A percentile compares a stretch with the other conserved stretches of the same genome.
These are phyloP conservation scores for Saccharomycopsis amapae DNA, from an alignment of 805 yeast species.

Conservation along the genomic window DNA sequence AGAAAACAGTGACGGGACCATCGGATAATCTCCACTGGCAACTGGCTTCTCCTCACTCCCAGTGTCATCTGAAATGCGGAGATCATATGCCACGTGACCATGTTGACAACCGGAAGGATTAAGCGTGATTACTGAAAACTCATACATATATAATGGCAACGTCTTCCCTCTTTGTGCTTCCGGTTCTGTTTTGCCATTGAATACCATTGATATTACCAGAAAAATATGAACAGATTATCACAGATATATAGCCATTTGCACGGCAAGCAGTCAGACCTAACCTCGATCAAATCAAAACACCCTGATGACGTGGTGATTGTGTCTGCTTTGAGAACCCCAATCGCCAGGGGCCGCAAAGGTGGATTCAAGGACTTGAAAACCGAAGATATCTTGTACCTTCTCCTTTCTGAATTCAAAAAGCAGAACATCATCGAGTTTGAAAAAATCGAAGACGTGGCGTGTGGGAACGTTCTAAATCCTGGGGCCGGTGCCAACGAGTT, in stretches of 20 bases:
- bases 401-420: slow-evolving; percentile 55
- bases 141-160: too few species aligned
- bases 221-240: slow-evolving; percentile 25
- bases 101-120: too few species aligned
- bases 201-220: too few species aligned
- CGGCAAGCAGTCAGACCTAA: neutral
- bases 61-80: too few species aligned
- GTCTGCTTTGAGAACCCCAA: slow-evolving; percentile 85
- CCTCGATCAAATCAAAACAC: slow-evolving; percentile 35
- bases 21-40: too few species aligned
- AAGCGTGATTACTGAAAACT: too few species aligned
- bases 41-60: too few species aligned
- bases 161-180: too few species aligned
- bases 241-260: slow-evolving; percentile 27
- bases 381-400: slow-evolving; percentile 65
- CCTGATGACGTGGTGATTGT: slow-evolving; percentile 89
- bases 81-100: too few species aligned
- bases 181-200: too few species aligned
- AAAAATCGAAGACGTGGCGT: slow-evolving; percentile 74
- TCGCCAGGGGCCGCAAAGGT: slow-evolving; percentile 84
- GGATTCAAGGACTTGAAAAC: slow-evolving; percentile 74
- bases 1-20: too few species aligned
- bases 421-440: slow-evolving; percentile 44
- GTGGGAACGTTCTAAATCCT: slow-evolving; percentile 85
- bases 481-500: slow-evolving; percentile 96